Conservation (phyloP, 2,329 filamentous ascomycete genomes). For the Aspergillus sp. region DNA sequence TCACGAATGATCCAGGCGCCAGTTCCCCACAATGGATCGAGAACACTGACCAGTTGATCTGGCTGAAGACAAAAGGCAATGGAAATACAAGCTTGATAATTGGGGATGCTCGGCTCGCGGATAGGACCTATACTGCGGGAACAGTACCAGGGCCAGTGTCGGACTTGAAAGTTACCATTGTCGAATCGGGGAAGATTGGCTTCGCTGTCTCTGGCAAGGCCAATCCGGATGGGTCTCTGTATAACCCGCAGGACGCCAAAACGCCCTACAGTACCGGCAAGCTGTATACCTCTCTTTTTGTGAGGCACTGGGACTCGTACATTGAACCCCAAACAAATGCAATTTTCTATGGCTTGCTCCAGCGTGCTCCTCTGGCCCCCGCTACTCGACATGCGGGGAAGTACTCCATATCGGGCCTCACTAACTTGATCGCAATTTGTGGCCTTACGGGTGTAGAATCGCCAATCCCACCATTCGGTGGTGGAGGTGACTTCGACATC, state of each 20-base stretch:
- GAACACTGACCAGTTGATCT: constrained; percentile 44
- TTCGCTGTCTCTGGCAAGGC: constrained; percentile 50
- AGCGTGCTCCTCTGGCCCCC: constrained; percentile 39
- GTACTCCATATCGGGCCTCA: constrained; percentile 42
- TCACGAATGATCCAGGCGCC: constrained; percentile 46
- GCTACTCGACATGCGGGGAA: constrained; percentile 38
- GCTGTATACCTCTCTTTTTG: constrained; percentile 53
- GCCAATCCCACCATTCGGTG: constrained; percentile 50
- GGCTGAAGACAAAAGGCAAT: constrained; percentile 47
- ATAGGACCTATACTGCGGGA: constrained; percentile 46
- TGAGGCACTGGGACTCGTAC: constrained; percentile 56
- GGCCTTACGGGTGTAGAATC: constrained; percentile 44
- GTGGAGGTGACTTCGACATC: constrained; percentile 48
- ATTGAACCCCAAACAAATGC: constrained; percentile 50
- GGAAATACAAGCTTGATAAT: constrained; percentile 49
- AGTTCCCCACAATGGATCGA: constrained; percentile 50
- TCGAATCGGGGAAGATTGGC: constrained; percentile 45
- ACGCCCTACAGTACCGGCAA: constrained; percentile 48
- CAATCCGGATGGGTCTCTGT: constrained; percentile 48
- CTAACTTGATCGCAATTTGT: constrained; percentile 44
- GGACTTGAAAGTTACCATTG: constrained; percentile 45
- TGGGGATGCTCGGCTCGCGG: constrained; percentile 40
- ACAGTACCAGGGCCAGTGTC: constrained; percentile 48
- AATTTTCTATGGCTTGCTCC: constrained; percentile 51
- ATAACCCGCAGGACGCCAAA: constrained; percentile 51